Conservation (phyloP, 768 basidiomycete genomes). For the Trametes gibbosa region DNA sequence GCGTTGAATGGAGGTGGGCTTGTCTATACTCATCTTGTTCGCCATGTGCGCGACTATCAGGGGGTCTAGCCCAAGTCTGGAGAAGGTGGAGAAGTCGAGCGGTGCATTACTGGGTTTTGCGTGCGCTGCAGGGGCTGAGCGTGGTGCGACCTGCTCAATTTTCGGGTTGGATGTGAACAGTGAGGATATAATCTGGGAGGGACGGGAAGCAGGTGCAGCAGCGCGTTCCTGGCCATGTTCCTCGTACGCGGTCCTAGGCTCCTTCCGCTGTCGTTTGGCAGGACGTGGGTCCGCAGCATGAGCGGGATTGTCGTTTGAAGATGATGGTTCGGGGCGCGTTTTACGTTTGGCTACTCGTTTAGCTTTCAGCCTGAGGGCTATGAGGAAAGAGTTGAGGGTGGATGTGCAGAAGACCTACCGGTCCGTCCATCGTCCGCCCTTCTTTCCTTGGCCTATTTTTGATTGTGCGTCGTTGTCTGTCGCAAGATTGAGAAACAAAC, state of each 20-base stretch:
- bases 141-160: slow-evolving; percentile 17
- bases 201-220: slow-evolving; percentile 26
- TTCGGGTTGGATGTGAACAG: slow-evolving; percentile 32
- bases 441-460: slow-evolving; percentile 33
- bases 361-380: slow-evolving; percentile 58
- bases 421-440: slow-evolving; percentile 75
- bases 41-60: slow-evolving; percentile 75
- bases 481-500: slow-evolving; percentile 69
- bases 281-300: slow-evolving; percentile 38
- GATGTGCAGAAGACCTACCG: slow-evolving; percentile 44
- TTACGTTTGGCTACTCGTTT: slow-evolving; percentile 70
- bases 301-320: neutral
- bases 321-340: slow-evolving; percentile 34
- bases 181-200: slow-evolving; percentile 67
- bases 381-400: slow-evolving; percentile 19
- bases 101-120: slow-evolving; percentile 78
- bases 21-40: slow-evolving; percentile 75
- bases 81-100: slow-evolving; percentile 75
- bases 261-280: slow-evolving; percentile 45
- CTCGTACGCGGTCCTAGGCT: slow-evolving; percentile 1
- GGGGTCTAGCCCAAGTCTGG: slow-evolving; percentile 79
- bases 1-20: slow-evolving; percentile 89
- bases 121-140: neutral
- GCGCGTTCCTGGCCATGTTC: slow-evolving; percentile 21
- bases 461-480: slow-evolving; percentile 6